phyloP scores from a whole-genome alignment of 257 asterid genomes.

The Henckelia pumila region DNA sequence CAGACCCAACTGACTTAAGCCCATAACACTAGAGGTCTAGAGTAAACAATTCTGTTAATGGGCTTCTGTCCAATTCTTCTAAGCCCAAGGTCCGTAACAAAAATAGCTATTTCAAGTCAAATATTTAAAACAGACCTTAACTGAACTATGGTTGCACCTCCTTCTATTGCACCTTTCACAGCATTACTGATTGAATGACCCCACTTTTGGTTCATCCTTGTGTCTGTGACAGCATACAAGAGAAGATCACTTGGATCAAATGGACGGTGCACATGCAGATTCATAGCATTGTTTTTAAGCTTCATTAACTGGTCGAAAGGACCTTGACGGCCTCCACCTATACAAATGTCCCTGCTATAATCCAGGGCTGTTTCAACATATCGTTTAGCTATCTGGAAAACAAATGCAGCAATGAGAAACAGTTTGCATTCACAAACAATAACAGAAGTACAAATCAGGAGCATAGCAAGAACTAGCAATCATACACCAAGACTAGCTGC shows the following conservation, averaged over 20 bases:
- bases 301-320: conserved; percentile 86
- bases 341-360: conserved; percentile 68
- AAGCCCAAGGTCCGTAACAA: too few relatives aligned
- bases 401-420: conserved; percentile 3
- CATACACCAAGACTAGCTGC: neutral
- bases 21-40: too few relatives aligned
- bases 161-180: conserved; percentile 80
- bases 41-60: too few relatives aligned
- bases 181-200: conserved; percentile 74
- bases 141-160: conserved; percentile 92
- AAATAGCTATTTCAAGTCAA: neutral
- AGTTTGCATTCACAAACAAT: conserved; percentile 16
- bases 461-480: neutral
- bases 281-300: conserved; percentile 47
- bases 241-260: conserved; percentile 75
- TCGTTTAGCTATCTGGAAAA: conserved; percentile 69
- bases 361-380: conserved; percentile 71
- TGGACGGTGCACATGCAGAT: conserved; percentile 28
- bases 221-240: conserved; percentile 93
- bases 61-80: too few relatives aligned
- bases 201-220: conserved; percentile 86
- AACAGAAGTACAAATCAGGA: neutral
- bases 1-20: too few relatives aligned
- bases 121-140: conserved; percentile 54
- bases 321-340: conserved; percentile 81